Conservation (phyloP, 345 rosid genomes). For the Chamaenerion angustifolium region DNA sequence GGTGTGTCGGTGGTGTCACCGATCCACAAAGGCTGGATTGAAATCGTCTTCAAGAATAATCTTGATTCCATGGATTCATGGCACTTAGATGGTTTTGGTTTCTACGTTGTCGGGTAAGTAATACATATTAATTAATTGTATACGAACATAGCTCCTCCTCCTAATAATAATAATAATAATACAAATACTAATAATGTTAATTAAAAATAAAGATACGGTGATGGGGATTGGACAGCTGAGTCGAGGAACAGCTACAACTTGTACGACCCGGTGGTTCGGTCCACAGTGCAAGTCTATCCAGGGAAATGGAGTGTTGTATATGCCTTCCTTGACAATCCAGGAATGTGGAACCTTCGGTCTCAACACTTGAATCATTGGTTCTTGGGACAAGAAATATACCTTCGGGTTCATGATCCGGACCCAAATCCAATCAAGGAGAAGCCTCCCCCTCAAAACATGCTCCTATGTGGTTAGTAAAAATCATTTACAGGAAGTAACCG, state of each 20-base stretch:
- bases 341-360: constrained; percentile 95
- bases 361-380: constrained; percentile 55
- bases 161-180: too few relatives aligned
- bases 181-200: background rate
- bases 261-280: constrained; percentile 49
- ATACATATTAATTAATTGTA: too few relatives aligned
- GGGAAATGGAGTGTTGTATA: constrained; percentile 52
- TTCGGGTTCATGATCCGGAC: constrained; percentile 54
- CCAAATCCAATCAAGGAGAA: constrained; percentile 48
- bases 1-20: constrained; percentile 37
- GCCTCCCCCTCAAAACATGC: constrained; percentile 44
- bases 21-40: constrained; percentile 38
- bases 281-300: constrained; percentile 56
- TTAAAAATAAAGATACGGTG: constrained; percentile 27
- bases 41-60: constrained; percentile 28
- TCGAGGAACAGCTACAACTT: constrained; percentile 32
- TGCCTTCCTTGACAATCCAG: constrained; percentile 66
- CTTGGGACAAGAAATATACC: constrained; percentile 58
- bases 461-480: constrained; percentile 41
- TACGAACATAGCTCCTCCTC: too few relatives aligned
- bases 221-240: constrained; percentile 41
- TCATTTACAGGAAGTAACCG: too few relatives aligned
- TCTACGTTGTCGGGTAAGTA: constrained; percentile 36
- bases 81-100: constrained; percentile 45
- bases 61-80: constrained; percentile 31